Evolutionary conservation across 1,284 basidiomycete genomes (phyloP).

Genomic region (Tranzscheliella williamsii): DNA sequence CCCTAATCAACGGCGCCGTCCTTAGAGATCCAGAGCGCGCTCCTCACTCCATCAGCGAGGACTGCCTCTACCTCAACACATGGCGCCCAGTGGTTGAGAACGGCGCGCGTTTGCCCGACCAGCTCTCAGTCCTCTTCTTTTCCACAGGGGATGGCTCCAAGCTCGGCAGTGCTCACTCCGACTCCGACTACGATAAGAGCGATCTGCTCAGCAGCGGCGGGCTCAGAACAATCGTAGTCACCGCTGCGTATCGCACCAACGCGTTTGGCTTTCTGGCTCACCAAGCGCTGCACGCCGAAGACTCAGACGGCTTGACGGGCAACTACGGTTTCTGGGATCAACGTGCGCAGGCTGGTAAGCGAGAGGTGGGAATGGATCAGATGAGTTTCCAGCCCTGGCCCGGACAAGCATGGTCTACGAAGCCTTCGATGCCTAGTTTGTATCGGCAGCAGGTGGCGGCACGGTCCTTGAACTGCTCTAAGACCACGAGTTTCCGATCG

Average conservation of each 20-base stretch:
- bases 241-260: slow-evolving; percentile 35
- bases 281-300: slow-evolving; percentile 13
- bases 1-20: slow-evolving; percentile 13
- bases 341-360: too few relatives aligned
- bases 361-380: too few relatives aligned
- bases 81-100: slow-evolving; percentile 16
- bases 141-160: slow-evolving; percentile 44
- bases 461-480: too few relatives aligned
- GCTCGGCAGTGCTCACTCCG: slow-evolving; percentile 22
- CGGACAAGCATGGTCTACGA: too few relatives aligned
- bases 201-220: slow-evolving; percentile 18
- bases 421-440: too few relatives aligned
- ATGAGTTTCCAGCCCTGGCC: too few relatives aligned
- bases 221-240: slow-evolving; percentile 26
- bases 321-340: slow-evolving; percentile 51
- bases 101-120: neutral
- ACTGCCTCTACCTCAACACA: slow-evolving; percentile 43
- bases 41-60: slow-evolving; percentile 13
- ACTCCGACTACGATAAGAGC: slow-evolving; percentile 9
- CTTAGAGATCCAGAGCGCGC: neutral
- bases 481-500: too few relatives aligned
- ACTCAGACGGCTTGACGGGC: slow-evolving; percentile 15
- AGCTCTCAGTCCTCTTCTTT: slow-evolving; percentile 33
- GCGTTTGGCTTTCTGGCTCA: slow-evolving; percentile 42
- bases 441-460: too few relatives aligned